A percentile compares a stretch with the other conserved stretches of the same genome.
Conservation (phyloP, 768 basidiomycete species). For the Naganishia kalamii region DNA sequence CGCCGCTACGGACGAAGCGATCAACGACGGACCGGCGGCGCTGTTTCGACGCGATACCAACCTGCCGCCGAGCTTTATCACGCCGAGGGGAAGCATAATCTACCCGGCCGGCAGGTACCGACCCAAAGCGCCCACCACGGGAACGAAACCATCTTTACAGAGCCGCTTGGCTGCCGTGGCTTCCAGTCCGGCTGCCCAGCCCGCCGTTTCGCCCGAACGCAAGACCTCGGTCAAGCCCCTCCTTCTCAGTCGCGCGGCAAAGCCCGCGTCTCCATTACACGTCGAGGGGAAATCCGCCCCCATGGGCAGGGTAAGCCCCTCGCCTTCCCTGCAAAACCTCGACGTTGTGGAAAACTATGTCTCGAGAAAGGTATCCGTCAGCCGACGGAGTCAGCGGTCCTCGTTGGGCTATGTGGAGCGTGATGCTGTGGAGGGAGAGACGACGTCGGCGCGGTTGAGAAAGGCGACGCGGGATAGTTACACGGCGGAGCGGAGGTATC, state of each 20-base stretch:
- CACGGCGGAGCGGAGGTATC: background rate
- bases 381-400: slow-evolving; percentile 5
- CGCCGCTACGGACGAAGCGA: background rate
- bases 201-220: slow-evolving; percentile 7
- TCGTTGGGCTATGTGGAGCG: slow-evolving; percentile 5
- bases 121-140: slow-evolving; percentile 1
- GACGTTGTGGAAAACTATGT: slow-evolving; percentile 17
- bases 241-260: slow-evolving; percentile 6
- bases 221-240: slow-evolving; percentile 4
- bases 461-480: slow-evolving; percentile 11
- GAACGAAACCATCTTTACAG: slow-evolving; percentile 15
- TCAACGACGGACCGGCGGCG: slow-evolving; percentile 5
- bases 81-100: slow-evolving; percentile 24
- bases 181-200: background rate
- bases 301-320: background rate
- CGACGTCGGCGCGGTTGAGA: background rate
- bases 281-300: background rate
- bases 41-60: slow-evolving; percentile 22
- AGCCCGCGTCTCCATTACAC: slow-evolving; percentile 10
- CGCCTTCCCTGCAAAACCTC: slow-evolving; percentile 1
- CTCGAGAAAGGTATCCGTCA: slow-evolving; percentile 7
- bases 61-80: slow-evolving; percentile 25
- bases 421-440: background rate
- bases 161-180: slow-evolving; percentile 15
- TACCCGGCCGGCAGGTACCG: slow-evolving; percentile 26